Evolutionary conservation across 2,329 filamentous ascomycete species (phyloP).

Genomic region (Calonectria hawksworthii): DNA sequence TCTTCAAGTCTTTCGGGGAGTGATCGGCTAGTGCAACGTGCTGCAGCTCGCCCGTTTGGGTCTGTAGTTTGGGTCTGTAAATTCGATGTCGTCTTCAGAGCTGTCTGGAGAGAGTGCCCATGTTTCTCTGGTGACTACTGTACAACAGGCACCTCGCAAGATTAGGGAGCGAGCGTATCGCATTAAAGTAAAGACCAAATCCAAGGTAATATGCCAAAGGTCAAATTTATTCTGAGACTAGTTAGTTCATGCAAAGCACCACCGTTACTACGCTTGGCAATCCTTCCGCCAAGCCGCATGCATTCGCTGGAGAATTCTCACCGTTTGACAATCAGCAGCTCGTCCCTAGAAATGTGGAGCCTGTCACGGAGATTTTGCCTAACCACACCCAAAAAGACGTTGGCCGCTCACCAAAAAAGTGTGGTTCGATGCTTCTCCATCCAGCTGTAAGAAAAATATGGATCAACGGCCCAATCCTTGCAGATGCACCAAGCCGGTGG

Average conservation of each 20-base stretch:
- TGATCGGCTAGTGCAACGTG: not conserved
- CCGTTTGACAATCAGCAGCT: not conserved
- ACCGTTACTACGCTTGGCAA: not conserved
- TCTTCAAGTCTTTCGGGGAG: not conserved
- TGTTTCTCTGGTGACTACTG: too few species aligned
- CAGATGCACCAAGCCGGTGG: not conserved
- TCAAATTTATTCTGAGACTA: not conserved
- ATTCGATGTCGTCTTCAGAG: not conserved
- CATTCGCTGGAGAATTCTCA: not conserved
- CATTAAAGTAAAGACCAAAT: too few species aligned
- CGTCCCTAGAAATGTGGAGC: not conserved
- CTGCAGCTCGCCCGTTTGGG: not conserved
- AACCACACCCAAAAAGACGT: not conserved
- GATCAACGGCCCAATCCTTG: not conserved
- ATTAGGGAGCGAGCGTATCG: too few species aligned
- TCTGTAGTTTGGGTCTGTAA: too few species aligned
- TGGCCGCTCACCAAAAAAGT: not conserved
- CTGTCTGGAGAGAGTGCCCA: not conserved
- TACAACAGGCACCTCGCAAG: too few species aligned
- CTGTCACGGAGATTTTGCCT: not conserved
- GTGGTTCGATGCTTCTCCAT: slow-evolving; percentile 4
- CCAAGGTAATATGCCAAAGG: not conserved
- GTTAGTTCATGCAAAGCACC: not conserved
- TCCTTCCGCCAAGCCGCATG: not conserved
- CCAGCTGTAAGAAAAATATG: not conserved